Percentiles rank a stretch among this genome's conserved stretches.
These are phyloP conservation scores for Corchorus olitorius DNA, from an alignment of 345 rosid genomes.

Conservation along the genomic window DNA sequence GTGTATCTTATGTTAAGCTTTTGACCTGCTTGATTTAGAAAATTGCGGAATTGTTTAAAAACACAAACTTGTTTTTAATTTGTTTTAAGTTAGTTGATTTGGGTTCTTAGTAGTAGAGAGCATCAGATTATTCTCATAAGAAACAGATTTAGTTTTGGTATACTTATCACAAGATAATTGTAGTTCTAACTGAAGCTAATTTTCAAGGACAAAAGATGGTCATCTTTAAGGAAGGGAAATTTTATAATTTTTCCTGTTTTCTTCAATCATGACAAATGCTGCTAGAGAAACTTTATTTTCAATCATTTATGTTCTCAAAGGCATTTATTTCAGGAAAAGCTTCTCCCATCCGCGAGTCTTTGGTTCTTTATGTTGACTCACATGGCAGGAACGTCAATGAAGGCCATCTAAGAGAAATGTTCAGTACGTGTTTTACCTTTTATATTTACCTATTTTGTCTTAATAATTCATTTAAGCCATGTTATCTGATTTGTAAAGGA, in stretches of 20 bases:
- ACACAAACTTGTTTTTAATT: background rate
- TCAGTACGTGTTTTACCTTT: slow-evolving; percentile 49
- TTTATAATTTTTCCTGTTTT: background rate
- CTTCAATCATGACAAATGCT: background rate
- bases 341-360: slow-evolving; percentile 77
- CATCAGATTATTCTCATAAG: no score
- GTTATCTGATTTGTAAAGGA: background rate
- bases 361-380: slow-evolving; percentile 77
- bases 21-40: background rate
- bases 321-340: slow-evolving; percentile 70
- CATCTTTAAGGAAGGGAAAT: background rate
- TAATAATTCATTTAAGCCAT: background rate
- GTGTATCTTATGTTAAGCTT: background rate
- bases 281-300: background rate
- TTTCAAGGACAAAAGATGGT: background rate
- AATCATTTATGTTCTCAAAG: background rate
- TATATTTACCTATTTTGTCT: background rate
- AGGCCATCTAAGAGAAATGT: slow-evolving; percentile 93
- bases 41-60: background rate
- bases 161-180: background rate
- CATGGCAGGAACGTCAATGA: slow-evolving; percentile 92
- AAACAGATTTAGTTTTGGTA: background rate
- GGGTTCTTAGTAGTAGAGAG: background rate
- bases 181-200: background rate
- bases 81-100: background rate